Evolutionary conservation across 2,329 filamentous ascomycete genomes (phyloP).

Genomic region (Bisporella sp.): DNA sequence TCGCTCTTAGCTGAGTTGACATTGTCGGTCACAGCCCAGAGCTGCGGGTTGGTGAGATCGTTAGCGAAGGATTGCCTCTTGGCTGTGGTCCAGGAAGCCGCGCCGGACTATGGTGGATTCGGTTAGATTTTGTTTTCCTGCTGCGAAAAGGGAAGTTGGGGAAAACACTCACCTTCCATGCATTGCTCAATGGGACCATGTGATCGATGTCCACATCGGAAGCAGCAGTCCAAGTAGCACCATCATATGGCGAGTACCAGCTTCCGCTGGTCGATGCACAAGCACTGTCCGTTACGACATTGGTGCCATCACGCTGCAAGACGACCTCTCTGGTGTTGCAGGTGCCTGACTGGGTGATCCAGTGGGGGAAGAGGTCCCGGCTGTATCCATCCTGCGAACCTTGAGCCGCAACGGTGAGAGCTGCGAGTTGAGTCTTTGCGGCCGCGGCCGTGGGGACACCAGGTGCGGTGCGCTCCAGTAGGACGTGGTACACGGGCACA

Average conservation of each 20-base stretch:
- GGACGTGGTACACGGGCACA: not conserved
- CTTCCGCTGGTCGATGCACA: slow-evolving; percentile 60
- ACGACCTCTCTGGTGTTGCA: slow-evolving; percentile 72
- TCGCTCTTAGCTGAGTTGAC: slow-evolving; percentile 73
- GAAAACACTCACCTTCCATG: slow-evolving; percentile 49
- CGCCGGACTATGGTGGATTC: slow-evolving; percentile 46
- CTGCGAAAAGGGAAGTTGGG: not conserved
- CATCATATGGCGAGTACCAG: slow-evolving; percentile 71
- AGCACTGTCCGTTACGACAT: slow-evolving; percentile 48
- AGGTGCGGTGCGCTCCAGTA: slow-evolving; percentile 28
- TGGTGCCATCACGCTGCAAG: slow-evolving; percentile 64
- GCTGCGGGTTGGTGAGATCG: slow-evolving; percentile 67
- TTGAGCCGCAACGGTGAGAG: slow-evolving; percentile 49
- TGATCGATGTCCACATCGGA: slow-evolving; percentile 77
- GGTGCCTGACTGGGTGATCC: slow-evolving; percentile 49
- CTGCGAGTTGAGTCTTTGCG: slow-evolving; percentile 50
- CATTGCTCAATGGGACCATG: slow-evolving; percentile 73
- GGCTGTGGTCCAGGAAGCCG: slow-evolving; percentile 62
- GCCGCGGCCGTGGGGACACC: slow-evolving; percentile 53
- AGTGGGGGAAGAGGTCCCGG: slow-evolving; percentile 56
- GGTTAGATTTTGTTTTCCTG: not conserved
- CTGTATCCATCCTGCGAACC: slow-evolving; percentile 51
- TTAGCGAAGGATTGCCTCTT: slow-evolving; percentile 67
- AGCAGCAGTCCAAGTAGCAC: slow-evolving; percentile 59
- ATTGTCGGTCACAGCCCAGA: slow-evolving; percentile 71